Base-by-base conservation (phyloP, 305 asterid species). In the Fraxinus platypoda region DNA sequence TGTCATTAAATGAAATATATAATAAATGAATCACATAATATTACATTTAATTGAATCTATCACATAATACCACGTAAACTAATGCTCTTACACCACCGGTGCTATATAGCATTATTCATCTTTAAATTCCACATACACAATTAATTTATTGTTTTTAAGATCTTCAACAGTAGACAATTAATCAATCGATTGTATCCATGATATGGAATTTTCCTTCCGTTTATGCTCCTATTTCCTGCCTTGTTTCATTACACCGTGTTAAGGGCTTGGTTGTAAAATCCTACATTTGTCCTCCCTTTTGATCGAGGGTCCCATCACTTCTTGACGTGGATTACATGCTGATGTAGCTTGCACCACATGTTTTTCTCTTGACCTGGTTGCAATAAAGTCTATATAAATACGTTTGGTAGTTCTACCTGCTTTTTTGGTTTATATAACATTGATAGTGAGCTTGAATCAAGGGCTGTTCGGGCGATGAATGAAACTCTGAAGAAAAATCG, bases 401-500 rank as follows among this genome's bases (percentile, higher is more conserved):
- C 73, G 23, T 81, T 46, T 76, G 79, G 52, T 85, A 79, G 83
- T 75, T 83, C 38, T 57, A 52, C 81, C 38, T 35, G 68, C 25
- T 54, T 75, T 70, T 41, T 82, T 75, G 77, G 77, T 79, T 52
- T 52, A 17, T 77, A 38, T 83, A 49, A 81, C 75, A 15, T 46
- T 66, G 81, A 75, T 31, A 54, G 19, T 87, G 82, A 76, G 77
- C 74, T 86, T 79, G 79, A 86, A 86, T 84, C 41, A 83, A 94
- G 97, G 95, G 97, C 94, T 87, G 98, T 94, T 78, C 91, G 97
- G 80, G 92, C 91, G 87, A 89, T 94, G 95, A 92, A 84, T 89
- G 93, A 87, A 85, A 85, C 90, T 80, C 84, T 90, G 85, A 94
- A 91, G 89, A 88, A 86, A 82, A 92, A 82, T 85, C 94, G 88